phyloP scores from a whole-genome alignment of 2,329 filamentous ascomycete genomes.

The Pezicula radicicola region DNA sequence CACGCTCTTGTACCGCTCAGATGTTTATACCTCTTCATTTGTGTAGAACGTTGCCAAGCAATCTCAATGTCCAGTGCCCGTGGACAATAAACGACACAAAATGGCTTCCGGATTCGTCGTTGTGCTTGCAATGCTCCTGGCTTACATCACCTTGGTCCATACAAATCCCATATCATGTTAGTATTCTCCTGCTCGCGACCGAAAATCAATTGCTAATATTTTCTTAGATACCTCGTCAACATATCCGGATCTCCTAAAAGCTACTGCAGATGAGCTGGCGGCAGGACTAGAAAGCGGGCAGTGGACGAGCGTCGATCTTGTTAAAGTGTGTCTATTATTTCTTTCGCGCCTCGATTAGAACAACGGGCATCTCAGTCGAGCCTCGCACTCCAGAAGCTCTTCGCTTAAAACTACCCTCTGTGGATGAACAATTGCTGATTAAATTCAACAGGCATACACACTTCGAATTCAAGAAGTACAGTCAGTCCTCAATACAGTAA shows the following conservation, averaged over 20 bases:
- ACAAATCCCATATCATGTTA: background rate
- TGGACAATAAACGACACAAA: too few relatives aligned
- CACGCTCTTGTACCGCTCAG: too few relatives aligned
- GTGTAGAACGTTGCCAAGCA: too few relatives aligned
- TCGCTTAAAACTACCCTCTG: too few relatives aligned
- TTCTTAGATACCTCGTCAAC: background rate
- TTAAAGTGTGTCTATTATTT: slow-evolving; percentile 43
- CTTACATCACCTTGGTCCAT: background rate
- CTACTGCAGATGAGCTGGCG: slow-evolving; percentile 46
- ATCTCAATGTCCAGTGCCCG: too few relatives aligned
- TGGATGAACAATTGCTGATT: background rate
- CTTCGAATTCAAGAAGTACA: slow-evolving; percentile 21
- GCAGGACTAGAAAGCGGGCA: slow-evolving; percentile 43
- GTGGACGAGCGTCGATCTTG: slow-evolving; percentile 57
- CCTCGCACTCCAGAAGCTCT: too few relatives aligned
- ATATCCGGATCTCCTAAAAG: slow-evolving; percentile 44
- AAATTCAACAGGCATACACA: slow-evolving; percentile 18
- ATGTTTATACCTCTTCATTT: too few relatives aligned
- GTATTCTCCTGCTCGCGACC: background rate
- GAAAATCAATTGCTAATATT: background rate
- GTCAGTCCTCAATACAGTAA: slow-evolving; percentile 19
- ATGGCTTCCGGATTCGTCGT: background rate
- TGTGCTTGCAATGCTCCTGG: background rate
- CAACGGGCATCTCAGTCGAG: too few relatives aligned
- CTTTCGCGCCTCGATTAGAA: too few relatives aligned